Conservation (phyloP, 768 basidiomycete species). For the Calvatia gigantea region DNA sequence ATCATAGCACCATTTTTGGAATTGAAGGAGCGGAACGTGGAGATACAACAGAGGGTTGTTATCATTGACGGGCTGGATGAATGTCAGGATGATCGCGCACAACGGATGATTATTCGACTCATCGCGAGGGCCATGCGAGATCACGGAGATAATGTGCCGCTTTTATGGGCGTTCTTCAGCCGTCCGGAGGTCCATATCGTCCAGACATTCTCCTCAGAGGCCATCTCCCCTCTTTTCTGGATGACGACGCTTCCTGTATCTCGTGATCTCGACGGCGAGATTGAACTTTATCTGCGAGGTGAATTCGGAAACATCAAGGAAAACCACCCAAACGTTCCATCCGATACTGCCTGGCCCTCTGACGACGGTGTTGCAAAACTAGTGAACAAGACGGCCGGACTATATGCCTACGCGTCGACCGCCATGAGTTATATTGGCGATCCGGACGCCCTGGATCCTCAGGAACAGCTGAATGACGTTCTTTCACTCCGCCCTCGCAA, state of each 20-base stretch:
- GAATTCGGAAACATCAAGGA: not conserved
- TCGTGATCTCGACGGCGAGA: not conserved
- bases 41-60: not conserved
- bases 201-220: not conserved
- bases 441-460: not conserved
- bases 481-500: not conserved
- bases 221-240: not conserved
- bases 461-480: not conserved
- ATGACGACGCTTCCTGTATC: not conserved
- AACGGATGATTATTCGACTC: not conserved
- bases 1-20: not conserved
- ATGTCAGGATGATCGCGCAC: not conserved
- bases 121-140: not conserved
- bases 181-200: not conserved
- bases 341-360: not conserved
- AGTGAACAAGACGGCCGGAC: not conserved
- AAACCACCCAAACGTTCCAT: not conserved
- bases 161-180: constrained; percentile 3
- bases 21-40: not conserved
- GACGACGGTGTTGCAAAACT: not conserved
- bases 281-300: not conserved
- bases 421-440: not conserved
- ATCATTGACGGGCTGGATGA: constrained; percentile 2
- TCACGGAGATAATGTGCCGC: not conserved
- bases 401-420: not conserved